Conservation (phyloP, 2,329 filamentous ascomycete genomes). For the Juglanconis oblonga region DNA sequence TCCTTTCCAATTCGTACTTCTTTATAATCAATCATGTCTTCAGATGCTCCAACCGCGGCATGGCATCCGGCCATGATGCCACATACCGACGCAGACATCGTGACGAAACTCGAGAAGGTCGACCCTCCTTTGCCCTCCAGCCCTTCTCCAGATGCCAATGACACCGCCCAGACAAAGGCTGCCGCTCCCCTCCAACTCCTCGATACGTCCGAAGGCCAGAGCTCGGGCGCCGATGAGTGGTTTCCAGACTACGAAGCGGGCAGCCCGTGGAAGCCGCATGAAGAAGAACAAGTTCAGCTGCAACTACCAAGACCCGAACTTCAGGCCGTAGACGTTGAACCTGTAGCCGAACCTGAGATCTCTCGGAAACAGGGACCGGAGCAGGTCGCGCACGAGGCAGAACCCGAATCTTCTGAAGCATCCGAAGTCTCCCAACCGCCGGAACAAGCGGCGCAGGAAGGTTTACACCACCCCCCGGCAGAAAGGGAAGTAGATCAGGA, state of each 20-base stretch:
- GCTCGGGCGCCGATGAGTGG: constrained; percentile 25
- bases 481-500: neutral
- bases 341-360: neutral
- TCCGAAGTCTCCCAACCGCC: too few relatives aligned
- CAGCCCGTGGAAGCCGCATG: constrained; percentile 21
- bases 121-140: constrained; percentile 1
- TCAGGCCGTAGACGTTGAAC: neutral
- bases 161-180: neutral
- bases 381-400: neutral
- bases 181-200: neutral
- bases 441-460: neutral
- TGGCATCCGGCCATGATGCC: constrained; percentile 54
- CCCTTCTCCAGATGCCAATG: neutral
- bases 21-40: constrained; percentile 35
- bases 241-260: constrained; percentile 29
- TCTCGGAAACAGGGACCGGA: neutral
- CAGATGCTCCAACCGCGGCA: constrained; percentile 39
- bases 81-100: constrained; percentile 30
- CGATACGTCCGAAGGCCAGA: constrained; percentile 15
- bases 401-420: neutral
- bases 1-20: constrained; percentile 10
- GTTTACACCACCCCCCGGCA: neutral
- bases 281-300: constrained; percentile 9
- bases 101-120: constrained; percentile 5
- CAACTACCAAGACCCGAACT: neutral